A percentile compares a stretch with the other conserved stretches of the same genome.
Conservation (phyloP, 108 stramenopile genomes). For the Fistulifera pelliculosa region DNA sequence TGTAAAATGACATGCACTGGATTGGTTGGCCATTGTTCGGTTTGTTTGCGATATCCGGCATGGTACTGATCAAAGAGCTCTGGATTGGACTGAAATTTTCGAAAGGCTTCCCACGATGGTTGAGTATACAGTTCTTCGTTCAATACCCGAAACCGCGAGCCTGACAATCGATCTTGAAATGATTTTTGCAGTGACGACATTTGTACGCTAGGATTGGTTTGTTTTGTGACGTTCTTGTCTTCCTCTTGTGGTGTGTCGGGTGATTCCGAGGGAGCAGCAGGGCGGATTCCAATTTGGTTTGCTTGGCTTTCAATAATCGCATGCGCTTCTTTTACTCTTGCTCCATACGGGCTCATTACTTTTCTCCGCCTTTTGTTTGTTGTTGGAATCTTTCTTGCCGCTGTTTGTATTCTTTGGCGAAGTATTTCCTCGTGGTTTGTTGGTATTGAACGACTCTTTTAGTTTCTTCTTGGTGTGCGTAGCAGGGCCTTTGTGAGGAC, state of each 20-base stretch:
- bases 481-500: too few species aligned
- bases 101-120: slow-evolving; percentile 61
- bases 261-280: slow-evolving; percentile 4
- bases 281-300: background rate
- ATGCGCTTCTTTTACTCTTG: slow-evolving; percentile 57
- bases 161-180: slow-evolving; percentile 73
- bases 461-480: too few species aligned
- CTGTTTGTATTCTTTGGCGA: too few species aligned
- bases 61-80: slow-evolving; percentile 97
- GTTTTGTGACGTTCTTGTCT: background rate
- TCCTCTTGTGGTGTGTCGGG: background rate
- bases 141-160: slow-evolving; percentile 93
- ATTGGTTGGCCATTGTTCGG: slow-evolving; percentile 91
- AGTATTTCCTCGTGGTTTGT: too few species aligned
- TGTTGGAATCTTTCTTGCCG: too few species aligned
- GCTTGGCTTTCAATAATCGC: slow-evolving; percentile 28
- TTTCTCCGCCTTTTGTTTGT: too few species aligned
- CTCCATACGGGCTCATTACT: slow-evolving; percentile 18
- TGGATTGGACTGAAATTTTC: slow-evolving; percentile 73
- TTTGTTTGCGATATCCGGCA: slow-evolving; percentile 94
- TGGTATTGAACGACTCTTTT: too few species aligned
- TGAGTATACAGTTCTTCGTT: slow-evolving; percentile 97
- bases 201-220: background rate
- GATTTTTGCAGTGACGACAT: slow-evolving; percentile 40
- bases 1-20: slow-evolving; percentile 91